A percentile compares a stretch with the other conserved stretches of the same genome.
phyloP scores from a whole-genome alignment of 441 rosid species.

The Pelargonium australe region DNA sequence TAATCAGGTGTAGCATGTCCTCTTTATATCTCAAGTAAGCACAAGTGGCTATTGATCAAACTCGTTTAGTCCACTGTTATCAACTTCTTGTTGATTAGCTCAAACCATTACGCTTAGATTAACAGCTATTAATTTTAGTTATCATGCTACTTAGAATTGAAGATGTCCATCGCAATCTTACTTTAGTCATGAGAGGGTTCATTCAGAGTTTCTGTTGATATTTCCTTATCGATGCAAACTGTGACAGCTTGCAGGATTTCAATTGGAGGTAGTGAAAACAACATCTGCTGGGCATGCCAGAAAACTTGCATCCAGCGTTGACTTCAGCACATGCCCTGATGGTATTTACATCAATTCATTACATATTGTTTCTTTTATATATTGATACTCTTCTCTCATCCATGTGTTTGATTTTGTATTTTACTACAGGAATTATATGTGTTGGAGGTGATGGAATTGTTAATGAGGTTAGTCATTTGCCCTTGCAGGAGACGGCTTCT shows the following conservation, averaged over 20 bases:
- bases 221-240: constrained; percentile 24
- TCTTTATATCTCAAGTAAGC: constrained; percentile 3
- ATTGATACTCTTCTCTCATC: constrained; percentile 11
- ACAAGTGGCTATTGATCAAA: not conserved
- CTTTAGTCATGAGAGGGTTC: not conserved
- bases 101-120: not conserved
- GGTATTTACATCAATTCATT: constrained; percentile 28
- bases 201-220: constrained; percentile 14
- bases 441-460: constrained; percentile 97
- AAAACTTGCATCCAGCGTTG: constrained; percentile 74
- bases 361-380: constrained; percentile 8
- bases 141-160: not conserved
- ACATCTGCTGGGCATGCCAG: constrained; percentile 90
- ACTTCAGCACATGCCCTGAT: constrained; percentile 79
- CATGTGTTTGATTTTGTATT: constrained; percentile 21
- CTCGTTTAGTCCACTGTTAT: not conserved
- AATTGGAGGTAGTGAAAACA: constrained; percentile 86
- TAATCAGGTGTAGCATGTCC: not conserved
- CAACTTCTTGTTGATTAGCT: not conserved
- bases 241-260: constrained; percentile 91
- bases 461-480: constrained; percentile 64
- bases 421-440: constrained; percentile 77
- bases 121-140: not conserved
- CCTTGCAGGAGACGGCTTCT: constrained; percentile 5
- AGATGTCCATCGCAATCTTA: not conserved